These are phyloP conservation scores for Paramecium sonneborni DNA, from an alignment of 73 alveolate species.

Conservation along the genomic window DNA sequence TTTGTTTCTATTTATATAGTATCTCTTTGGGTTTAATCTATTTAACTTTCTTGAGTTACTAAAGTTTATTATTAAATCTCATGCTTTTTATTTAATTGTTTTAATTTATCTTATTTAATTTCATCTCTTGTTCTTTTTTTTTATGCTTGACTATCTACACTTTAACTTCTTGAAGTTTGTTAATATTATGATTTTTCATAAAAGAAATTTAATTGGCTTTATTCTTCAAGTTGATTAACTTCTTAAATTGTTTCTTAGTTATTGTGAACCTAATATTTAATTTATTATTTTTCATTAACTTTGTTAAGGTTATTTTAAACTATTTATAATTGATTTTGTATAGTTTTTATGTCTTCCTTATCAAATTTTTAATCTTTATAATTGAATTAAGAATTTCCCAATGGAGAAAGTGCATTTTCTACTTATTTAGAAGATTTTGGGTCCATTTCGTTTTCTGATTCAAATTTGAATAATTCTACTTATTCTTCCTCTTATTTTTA, in stretches of 20 bases:
- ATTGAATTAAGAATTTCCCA: neutral
- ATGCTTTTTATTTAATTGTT: neutral
- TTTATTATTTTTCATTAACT: neutral
- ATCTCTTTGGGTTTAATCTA: neutral
- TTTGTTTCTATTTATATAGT: neutral
- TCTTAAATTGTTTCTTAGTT: slow-evolving; percentile 24
- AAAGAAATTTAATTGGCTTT: neutral
- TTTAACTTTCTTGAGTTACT: neutral
- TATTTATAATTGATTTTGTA: neutral
- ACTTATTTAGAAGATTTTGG: neutral
- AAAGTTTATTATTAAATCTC: neutral
- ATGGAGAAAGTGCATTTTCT: slow-evolving; percentile 40
- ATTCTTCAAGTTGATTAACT: slow-evolving; percentile 6
- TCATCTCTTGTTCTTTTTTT: neutral
- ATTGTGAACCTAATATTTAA: neutral
- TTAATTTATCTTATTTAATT: neutral
- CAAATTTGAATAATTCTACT: slow-evolving; percentile 32
- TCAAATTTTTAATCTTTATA: slow-evolving; percentile 43
- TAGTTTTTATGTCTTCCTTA: neutral
- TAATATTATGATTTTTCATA: neutral
- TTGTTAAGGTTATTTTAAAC: neutral
- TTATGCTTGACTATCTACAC: neutral
- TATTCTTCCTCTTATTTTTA: slow-evolving; percentile 10
- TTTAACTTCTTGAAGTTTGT: neutral
- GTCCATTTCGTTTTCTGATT: neutral